These are phyloP conservation scores for Isoetes engelmannii DNA, from an alignment of 83 land plant genomes.

Conservation along the genomic window DNA sequence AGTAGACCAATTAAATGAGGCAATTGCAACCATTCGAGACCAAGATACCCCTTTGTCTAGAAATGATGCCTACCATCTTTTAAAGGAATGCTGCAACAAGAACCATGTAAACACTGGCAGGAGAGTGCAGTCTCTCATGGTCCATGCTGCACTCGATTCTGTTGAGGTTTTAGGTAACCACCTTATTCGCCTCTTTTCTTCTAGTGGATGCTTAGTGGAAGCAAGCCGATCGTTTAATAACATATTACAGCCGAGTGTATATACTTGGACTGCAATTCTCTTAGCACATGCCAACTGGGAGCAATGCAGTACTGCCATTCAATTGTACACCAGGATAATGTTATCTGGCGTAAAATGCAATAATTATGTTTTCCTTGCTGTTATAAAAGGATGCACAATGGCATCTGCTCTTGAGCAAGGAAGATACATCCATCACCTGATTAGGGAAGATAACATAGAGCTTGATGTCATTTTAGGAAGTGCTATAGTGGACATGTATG, in stretches of 20 bases:
- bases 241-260: neutral
- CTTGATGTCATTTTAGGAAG: slow-evolving; percentile 33
- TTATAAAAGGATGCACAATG: slow-evolving; percentile 42
- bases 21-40: too few relatives aligned
- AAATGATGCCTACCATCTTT: too few relatives aligned
- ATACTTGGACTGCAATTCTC: slow-evolving; percentile 37
- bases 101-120: too few relatives aligned
- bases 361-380: slow-evolving; percentile 27
- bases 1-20: too few relatives aligned
- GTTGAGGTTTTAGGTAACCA: slow-evolving; percentile 23
- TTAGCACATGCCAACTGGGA: slow-evolving; percentile 28
- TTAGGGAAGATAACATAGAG: slow-evolving; percentile 20
- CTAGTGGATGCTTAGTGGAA: slow-evolving; percentile 22
- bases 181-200: slow-evolving; percentile 37
- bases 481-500: slow-evolving; percentile 36
- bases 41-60: too few relatives aligned
- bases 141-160: slow-evolving; percentile 13
- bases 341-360: slow-evolving; percentile 18
- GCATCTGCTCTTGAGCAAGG: slow-evolving; percentile 41
- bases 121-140: slow-evolving; percentile 34
- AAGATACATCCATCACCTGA: slow-evolving; percentile 35
- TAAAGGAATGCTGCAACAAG: too few relatives aligned
- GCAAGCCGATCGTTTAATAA: slow-evolving; percentile 27
- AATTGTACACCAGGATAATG: slow-evolving; percentile 34
- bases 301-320: slow-evolving; percentile 16